Conservation (phyloP, 352 stramenopile genomes). For the Pythium volutum region DNA sequence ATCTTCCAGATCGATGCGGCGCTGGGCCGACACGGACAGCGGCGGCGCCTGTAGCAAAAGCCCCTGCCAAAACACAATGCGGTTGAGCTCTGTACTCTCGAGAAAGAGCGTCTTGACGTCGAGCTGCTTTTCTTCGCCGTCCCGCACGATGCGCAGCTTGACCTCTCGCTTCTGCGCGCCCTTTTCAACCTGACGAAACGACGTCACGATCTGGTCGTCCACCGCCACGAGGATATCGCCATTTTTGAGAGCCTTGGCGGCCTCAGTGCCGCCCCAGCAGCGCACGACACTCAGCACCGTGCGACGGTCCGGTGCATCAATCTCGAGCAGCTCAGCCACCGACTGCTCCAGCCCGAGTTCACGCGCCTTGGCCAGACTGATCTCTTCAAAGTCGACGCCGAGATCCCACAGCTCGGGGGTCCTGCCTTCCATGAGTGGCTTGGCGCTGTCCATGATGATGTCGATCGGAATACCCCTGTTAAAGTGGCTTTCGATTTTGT, state of each 20-base stretch:
- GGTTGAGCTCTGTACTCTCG: constrained; percentile 85
- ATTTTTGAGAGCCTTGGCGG: constrained; percentile 65
- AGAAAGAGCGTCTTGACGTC: constrained; percentile 78
- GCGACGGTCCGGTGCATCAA: constrained; percentile 57
- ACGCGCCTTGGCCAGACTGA: constrained; percentile 86
- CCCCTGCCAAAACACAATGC: constrained; percentile 91
- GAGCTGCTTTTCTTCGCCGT: constrained; percentile 65
- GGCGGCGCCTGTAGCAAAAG: constrained; percentile 88
- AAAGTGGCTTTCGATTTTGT: constrained; percentile 85
- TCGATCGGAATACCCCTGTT: constrained; percentile 85
- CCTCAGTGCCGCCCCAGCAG: constrained; percentile 72
- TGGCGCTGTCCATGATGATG: constrained; percentile 86
- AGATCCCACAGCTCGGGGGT: constrained; percentile 78
- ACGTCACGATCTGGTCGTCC: constrained; percentile 79
- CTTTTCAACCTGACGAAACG: constrained; percentile 84
- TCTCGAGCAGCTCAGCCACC: constrained; percentile 73
- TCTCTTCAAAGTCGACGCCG: constrained; percentile 84
- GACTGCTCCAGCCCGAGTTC: constrained; percentile 83
- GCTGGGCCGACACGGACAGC: constrained; percentile 81
- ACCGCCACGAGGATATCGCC: constrained; percentile 87
- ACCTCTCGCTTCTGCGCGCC: constrained; percentile 76
- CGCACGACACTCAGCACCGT: constrained; percentile 81
- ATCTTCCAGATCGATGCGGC: constrained; percentile 78
- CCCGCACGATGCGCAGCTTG: constrained; percentile 81
- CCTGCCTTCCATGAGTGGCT: constrained; percentile 61